A percentile compares a stretch with the other conserved stretches of the same genome.
Conservation (phyloP, 805 yeast species). For the Nakazawaea anatomiae region DNA sequence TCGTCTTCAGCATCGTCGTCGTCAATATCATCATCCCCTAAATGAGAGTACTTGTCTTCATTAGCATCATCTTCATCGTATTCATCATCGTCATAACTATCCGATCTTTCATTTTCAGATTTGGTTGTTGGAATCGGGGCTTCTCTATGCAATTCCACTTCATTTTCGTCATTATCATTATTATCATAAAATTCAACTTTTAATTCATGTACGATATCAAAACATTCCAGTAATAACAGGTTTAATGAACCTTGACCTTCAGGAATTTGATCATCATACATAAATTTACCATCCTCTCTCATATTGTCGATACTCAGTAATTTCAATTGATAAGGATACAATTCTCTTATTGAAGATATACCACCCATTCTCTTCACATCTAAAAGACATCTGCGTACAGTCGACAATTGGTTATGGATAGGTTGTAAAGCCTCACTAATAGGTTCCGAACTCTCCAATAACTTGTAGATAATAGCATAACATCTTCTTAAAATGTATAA, state of each 20-base stretch:
- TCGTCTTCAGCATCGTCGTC: constrained; percentile 21
- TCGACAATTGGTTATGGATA: constrained; percentile 85
- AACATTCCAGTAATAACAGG: constrained; percentile 88
- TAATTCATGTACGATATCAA: constrained; percentile 87
- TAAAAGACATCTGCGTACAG: constrained; percentile 83
- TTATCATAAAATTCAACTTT: constrained; percentile 76
- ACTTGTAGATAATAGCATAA: constrained; percentile 83
- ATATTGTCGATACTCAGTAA: constrained; percentile 83
- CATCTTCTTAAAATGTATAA: constrained; percentile 83
- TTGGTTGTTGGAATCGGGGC: constrained; percentile 3
- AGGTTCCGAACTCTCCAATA: constrained; percentile 90
- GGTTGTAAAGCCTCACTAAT: constrained; percentile 92
- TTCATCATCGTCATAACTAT: constrained; percentile 23
- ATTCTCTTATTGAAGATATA: constrained; percentile 75
- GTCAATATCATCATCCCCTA: constrained; percentile 24
- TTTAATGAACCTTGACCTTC: constrained; percentile 97
- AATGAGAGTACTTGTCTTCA: constrained; percentile 16
- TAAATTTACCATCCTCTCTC: constrained; percentile 87
- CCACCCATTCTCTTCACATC: constrained; percentile 95
- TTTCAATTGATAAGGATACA: constrained; percentile 95
- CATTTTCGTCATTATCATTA: constrained; percentile 29
- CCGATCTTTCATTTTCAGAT: constrained; percentile 15
- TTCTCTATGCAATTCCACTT: constrained; percentile 11
- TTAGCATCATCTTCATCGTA: constrained; percentile 27
- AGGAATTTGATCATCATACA: constrained; percentile 83